Evolutionary conservation across 495 filamentous ascomycete genomes (phyloP).

Genomic region (Aspergillus olivimuriae): DNA sequence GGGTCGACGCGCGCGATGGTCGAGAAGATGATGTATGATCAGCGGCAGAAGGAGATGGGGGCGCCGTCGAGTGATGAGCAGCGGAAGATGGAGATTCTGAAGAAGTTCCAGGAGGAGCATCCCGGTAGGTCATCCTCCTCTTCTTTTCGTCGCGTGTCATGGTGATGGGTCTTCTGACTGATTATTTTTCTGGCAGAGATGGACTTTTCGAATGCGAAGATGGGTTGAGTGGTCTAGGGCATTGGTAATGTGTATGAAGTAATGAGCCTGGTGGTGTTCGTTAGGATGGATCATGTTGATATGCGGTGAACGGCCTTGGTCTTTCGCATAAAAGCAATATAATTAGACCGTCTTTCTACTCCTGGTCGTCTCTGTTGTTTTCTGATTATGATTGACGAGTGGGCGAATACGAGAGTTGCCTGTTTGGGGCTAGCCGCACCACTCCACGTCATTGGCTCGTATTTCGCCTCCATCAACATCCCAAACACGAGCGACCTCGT

Average conservation of each 20-base stretch:
- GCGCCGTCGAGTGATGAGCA: constrained; percentile 84
- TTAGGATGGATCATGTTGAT: constrained; percentile 1
- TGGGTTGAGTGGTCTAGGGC: constrained; percentile 19
- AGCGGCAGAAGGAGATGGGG: constrained; percentile 92
- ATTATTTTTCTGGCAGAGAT: constrained; percentile 27
- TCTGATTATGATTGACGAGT: neutral
- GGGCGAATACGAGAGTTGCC: constrained; percentile 9
- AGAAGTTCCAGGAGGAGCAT: constrained; percentile 82
- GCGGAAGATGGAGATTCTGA: constrained; percentile 84
- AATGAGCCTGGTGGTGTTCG: constrained; percentile 7
- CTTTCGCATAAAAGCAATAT: too few relatives aligned
- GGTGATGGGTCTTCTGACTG: constrained; percentile 7
- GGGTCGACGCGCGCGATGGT: constrained; percentile 97
- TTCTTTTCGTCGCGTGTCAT: neutral
- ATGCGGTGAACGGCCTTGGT: neutral
- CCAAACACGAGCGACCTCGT: too few relatives aligned
- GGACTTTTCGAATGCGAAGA: constrained; percentile 45
- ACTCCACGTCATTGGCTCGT: too few relatives aligned
- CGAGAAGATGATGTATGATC: constrained; percentile 99
- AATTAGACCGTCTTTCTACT: too few relatives aligned
- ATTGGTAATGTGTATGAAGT: constrained; percentile 20
- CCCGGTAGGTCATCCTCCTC: constrained; percentile 61
- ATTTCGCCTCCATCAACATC: too few relatives aligned
- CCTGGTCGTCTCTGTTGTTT: neutral
- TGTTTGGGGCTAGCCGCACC: constrained; percentile 5